Conservation (phyloP, 148 eudicot species). For the Nyssa sinensis region DNA sequence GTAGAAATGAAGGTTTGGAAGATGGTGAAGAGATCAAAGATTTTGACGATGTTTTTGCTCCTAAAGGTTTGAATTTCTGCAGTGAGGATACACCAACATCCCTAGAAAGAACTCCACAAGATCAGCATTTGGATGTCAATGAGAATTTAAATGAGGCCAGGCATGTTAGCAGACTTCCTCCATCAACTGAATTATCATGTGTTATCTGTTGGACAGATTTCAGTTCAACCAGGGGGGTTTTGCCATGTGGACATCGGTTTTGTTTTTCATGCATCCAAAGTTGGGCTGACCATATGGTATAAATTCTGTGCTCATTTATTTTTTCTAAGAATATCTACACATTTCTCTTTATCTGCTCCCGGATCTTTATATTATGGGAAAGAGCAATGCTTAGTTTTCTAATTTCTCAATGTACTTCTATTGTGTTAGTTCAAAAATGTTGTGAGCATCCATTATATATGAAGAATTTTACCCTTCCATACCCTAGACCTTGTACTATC, state of each 20-base stretch:
- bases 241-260: slow-evolving; percentile 95
- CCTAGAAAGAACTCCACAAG: slow-evolving; percentile 19
- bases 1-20: slow-evolving; percentile 15
- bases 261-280: slow-evolving; percentile 87
- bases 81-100: slow-evolving; percentile 21
- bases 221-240: slow-evolving; percentile 75
- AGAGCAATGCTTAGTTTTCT: no score
- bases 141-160: slow-evolving; percentile 19
- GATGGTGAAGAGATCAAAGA: slow-evolving; percentile 27
- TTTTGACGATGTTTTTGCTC: slow-evolving; percentile 14
- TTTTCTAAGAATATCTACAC: no score
- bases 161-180: slow-evolving; percentile 22
- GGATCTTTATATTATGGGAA: no score
- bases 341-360: no score
- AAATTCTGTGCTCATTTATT: slow-evolving; percentile 14
- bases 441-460: no score
- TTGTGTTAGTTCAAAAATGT: no score
- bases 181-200: slow-evolving; percentile 56
- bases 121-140: slow-evolving; percentile 17
- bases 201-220: slow-evolving; percentile 87
- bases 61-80: slow-evolving; percentile 15
- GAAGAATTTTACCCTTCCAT: no score
- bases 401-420: no score
- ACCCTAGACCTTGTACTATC: no score
- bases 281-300: slow-evolving; percentile 86